These are phyloP conservation scores for Casuarina equisetifolia DNA, from an alignment of 306 rosid genomes.

Conservation along the genomic window DNA sequence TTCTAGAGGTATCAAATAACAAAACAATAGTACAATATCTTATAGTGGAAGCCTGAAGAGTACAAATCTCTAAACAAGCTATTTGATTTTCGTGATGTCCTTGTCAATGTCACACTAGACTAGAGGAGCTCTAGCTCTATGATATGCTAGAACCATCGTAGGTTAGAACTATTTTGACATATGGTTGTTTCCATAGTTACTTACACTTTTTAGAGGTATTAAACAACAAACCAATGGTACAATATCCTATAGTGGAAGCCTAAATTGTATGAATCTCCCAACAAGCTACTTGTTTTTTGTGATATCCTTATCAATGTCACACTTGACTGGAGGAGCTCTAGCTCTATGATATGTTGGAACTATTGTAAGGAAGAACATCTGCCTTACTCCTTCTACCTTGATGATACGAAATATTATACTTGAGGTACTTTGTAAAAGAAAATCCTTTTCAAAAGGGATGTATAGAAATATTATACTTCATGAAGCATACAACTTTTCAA, in stretches of 20 bases:
- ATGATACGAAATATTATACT: constrained; percentile 58
- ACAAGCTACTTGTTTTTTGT: neutral
- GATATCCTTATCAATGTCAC: constrained; percentile 1
- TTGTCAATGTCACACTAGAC: too few relatives aligned
- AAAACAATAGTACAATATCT: too few relatives aligned
- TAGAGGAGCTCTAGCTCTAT: too few relatives aligned
- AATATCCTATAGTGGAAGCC: neutral
- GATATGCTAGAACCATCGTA: too few relatives aligned
- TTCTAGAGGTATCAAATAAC: too few relatives aligned
- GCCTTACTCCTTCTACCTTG: constrained; percentile 57
- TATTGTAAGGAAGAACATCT: constrained; percentile 44
- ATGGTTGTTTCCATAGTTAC: neutral
- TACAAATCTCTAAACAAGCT: too few relatives aligned
- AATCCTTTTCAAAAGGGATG: neutral
- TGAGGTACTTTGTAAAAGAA: constrained; percentile 41
- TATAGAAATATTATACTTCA: constrained; percentile 1
- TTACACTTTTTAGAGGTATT: neutral
- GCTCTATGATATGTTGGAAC: constrained; percentile 34
- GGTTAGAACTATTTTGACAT: too few relatives aligned
- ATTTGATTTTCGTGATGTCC: too few relatives aligned
- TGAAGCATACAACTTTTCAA: neutral
- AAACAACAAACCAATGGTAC: neutral
- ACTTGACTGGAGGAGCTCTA: constrained; percentile 23
- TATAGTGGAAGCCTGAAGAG: too few relatives aligned
- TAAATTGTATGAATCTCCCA: neutral